Conservation (phyloP, 495 filamentous ascomycete species). For the Tuber brumale region DNA sequence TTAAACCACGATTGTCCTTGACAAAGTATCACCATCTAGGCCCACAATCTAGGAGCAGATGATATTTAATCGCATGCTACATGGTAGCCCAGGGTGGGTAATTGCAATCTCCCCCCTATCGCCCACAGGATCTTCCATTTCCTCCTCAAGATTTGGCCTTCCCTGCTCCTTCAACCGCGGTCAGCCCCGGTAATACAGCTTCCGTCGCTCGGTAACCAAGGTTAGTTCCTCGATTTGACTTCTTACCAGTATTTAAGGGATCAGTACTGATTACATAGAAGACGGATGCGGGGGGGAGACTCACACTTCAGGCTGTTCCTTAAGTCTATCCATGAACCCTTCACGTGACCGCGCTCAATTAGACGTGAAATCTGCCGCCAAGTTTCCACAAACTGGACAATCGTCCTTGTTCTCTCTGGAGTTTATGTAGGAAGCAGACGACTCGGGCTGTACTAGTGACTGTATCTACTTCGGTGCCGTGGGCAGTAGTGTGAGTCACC, state of each 20-base stretch:
- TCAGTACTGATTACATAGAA: background rate
- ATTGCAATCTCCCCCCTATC: constrained; percentile 56
- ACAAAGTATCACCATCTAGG: background rate
- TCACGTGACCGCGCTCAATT: constrained; percentile 66
- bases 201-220: constrained; percentile 69
- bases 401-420: too few relatives aligned
- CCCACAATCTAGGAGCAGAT: constrained; percentile 20
- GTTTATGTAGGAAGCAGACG: too few relatives aligned
- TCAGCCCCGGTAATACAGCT: constrained; percentile 81
- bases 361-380: constrained; percentile 64
- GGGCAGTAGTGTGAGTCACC: too few relatives aligned
- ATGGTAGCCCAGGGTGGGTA: constrained; percentile 36
- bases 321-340: constrained; percentile 79
- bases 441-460: too few relatives aligned
- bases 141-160: constrained; percentile 70
- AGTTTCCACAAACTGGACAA: too few relatives aligned
- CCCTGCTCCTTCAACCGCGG: constrained; percentile 74
- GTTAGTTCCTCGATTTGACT: too few relatives aligned
- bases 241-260: background rate
- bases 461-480: too few relatives aligned
- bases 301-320: constrained; percentile 64
- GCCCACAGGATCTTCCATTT: constrained; percentile 56
- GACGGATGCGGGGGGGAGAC: constrained; percentile 17
- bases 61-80: constrained; percentile 35
- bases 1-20: background rate